phyloP scores from a whole-genome alignment of 2,329 filamentous ascomycete genomes.

The Talaromyces pinophilus region DNA sequence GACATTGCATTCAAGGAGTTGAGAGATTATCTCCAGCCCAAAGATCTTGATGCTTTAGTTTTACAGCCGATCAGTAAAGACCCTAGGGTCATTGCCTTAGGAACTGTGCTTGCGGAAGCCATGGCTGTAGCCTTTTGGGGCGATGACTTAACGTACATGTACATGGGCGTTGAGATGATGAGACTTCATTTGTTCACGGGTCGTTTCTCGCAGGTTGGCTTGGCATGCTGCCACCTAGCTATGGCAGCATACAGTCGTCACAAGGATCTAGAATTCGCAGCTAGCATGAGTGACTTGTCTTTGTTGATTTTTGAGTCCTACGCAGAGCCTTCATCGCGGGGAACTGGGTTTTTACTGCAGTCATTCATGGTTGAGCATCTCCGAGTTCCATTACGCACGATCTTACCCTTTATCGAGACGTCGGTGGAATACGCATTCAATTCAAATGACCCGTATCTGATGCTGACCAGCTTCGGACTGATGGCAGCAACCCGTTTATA shows the following conservation, averaged over 20 bases:
- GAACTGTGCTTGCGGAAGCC: slow-evolving; percentile 60
- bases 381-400: slow-evolving; percentile 53
- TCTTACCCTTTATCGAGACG: slow-evolving; percentile 55
- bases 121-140: slow-evolving; percentile 63
- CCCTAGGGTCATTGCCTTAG: slow-evolving; percentile 46
- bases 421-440: slow-evolving; percentile 59
- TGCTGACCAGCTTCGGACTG: slow-evolving; percentile 60
- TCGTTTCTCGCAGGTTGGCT: slow-evolving; percentile 58
- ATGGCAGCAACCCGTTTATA: slow-evolving; percentile 59
- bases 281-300: slow-evolving; percentile 56
- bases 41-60: slow-evolving; percentile 50
- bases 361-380: slow-evolving; percentile 65
- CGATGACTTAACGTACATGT: slow-evolving; percentile 61
- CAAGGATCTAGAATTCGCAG: slow-evolving; percentile 57
- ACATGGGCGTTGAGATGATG: slow-evolving; percentile 60
- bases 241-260: slow-evolving; percentile 60
- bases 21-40: slow-evolving; percentile 60
- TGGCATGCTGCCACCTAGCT: slow-evolving; percentile 61
- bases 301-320: slow-evolving; percentile 55
- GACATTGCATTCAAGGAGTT: slow-evolving; percentile 71
- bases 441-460: slow-evolving; percentile 60
- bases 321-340: slow-evolving; percentile 56
- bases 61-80: slow-evolving; percentile 47
- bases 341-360: slow-evolving; percentile 58
- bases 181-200: slow-evolving; percentile 57